These are phyloP conservation scores for Acanthamoeba castellanii DNA, from an alignment of 208 protist species.

Conservation along the genomic window DNA sequence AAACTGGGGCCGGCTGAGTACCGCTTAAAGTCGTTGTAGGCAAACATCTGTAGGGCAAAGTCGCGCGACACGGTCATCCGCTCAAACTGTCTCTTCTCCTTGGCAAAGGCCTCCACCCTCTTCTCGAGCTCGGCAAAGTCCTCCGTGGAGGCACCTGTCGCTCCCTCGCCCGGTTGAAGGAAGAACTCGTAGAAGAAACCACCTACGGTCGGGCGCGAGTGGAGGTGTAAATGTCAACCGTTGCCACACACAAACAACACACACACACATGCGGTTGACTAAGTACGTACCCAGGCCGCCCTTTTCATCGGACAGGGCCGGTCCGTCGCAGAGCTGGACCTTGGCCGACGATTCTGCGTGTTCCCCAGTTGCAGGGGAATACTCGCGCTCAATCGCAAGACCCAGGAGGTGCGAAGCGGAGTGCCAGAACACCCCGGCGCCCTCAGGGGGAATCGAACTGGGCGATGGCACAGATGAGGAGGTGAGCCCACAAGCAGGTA, in stretches of 20 bases:
- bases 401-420: slow-evolving; percentile 99
- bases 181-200: slow-evolving; percentile 89
- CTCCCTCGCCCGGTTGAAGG: background rate
- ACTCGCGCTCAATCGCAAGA: slow-evolving; percentile 94
- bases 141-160: slow-evolving; percentile 68
- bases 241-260: background rate
- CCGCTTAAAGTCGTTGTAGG: slow-evolving; percentile 63
- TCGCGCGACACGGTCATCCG: slow-evolving; percentile 96
- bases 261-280: background rate
- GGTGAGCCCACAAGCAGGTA: background rate
- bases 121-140: slow-evolving; percentile 95
- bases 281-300: background rate
- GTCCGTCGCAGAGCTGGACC: slow-evolving; percentile 18
- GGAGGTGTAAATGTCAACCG: slow-evolving; percentile 95
- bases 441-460: slow-evolving; percentile 86
- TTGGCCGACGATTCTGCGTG: background rate
- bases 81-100: slow-evolving; percentile 96
- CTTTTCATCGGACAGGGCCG: slow-evolving; percentile 17
- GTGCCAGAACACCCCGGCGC: slow-evolving; percentile 99
- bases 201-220: slow-evolving; percentile 78
- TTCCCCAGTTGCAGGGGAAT: background rate
- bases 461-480: slow-evolving; percentile 83
- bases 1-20: background rate
- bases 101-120: slow-evolving; percentile 93
- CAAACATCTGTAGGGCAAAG: slow-evolving; percentile 96